Conservation (phyloP, 306 rosid genomes). For the Lathyrus oleraceus region DNA sequence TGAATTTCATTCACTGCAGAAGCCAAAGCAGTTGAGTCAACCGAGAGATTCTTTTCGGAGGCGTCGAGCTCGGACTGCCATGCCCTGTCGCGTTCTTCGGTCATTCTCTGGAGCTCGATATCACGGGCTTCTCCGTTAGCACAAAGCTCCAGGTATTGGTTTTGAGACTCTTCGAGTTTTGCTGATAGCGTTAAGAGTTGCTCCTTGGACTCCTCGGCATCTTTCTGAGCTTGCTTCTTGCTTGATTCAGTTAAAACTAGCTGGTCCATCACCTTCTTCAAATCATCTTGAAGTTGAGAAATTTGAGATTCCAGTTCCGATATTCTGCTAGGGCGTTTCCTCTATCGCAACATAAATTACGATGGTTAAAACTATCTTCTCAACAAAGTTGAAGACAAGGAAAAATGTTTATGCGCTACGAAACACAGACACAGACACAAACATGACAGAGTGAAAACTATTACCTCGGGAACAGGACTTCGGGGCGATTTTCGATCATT, state of each 20-base stretch:
- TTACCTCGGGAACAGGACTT: slow-evolving; percentile 79
- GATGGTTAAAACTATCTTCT: slow-evolving; percentile 18
- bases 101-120: slow-evolving; percentile 53
- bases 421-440: too few species aligned
- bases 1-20: slow-evolving; percentile 66
- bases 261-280: slow-evolving; percentile 63
- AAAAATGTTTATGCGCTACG: neutral
- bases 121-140: slow-evolving; percentile 54
- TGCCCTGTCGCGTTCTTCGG: slow-evolving; percentile 51
- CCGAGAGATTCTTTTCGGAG: slow-evolving; percentile 54
- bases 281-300: slow-evolving; percentile 73
- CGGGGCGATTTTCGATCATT: slow-evolving; percentile 76
- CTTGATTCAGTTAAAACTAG: slow-evolving; percentile 64
- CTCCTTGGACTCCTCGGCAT: slow-evolving; percentile 63
- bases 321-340: slow-evolving; percentile 79
- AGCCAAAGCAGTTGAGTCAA: slow-evolving; percentile 58
- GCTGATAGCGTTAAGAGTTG: slow-evolving; percentile 55
- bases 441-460: too few species aligned
- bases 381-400: slow-evolving; percentile 8
- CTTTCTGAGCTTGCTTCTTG: slow-evolving; percentile 72
- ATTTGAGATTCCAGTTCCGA: slow-evolving; percentile 86
- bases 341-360: slow-evolving; percentile 48
- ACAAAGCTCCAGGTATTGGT: slow-evolving; percentile 60
- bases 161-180: slow-evolving; percentile 69
- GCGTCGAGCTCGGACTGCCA: slow-evolving; percentile 59